Evolutionary conservation across 306 rosid species (phyloP), one percentile per base, ranked within the genome.

Genomic region (Mimosa pudica): DNA sequence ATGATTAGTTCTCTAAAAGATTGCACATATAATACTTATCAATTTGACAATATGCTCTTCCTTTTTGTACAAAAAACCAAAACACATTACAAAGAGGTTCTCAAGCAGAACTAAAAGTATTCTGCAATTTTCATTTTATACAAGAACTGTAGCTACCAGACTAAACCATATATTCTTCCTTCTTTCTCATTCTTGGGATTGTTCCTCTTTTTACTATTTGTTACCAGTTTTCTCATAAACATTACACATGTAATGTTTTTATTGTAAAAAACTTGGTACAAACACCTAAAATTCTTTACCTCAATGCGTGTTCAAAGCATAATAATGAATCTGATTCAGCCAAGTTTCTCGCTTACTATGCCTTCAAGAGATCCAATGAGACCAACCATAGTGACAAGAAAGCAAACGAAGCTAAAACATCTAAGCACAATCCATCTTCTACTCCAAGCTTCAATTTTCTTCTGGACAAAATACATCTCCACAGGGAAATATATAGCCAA

Each of bases 381-480:
- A 1, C 96, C 92, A 38, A 89, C 68, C 8, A 85, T 47, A 9
- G 94, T 84, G 1, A 90, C 90, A 73, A 90, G 83, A 72, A 92
- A 90, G 84, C 98, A 92, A 71, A 64, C 75, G 74, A 89, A 82
- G 86, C 98, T 92, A 75, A 94, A 92, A 17, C 70, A 46, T 73
- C 89, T 82, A 0, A 94, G 86, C 58, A 87, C 77, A 80, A 92
- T 61, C 98, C 98, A 94, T 82, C 82, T 80, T 60, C 69, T 85
- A 17, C 92, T 88, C 98, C 96, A 94, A 61, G 92, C 83, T 63
- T 67, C 81, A 33, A 92, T 55, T 61, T 89, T 92, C 82, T 85
- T 85, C 75, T 90, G 98, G 6, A 86, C 86, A 71, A 90, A 84
- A 90, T 92, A 94, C 98, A 94, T 92, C 73, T 94, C 94, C 68